Evolutionary conservation across 2,329 filamentous ascomycete species (phyloP), one percentile per base, ranked within the genome.

Genomic region (Dothiorella sarmentorum): DNA sequence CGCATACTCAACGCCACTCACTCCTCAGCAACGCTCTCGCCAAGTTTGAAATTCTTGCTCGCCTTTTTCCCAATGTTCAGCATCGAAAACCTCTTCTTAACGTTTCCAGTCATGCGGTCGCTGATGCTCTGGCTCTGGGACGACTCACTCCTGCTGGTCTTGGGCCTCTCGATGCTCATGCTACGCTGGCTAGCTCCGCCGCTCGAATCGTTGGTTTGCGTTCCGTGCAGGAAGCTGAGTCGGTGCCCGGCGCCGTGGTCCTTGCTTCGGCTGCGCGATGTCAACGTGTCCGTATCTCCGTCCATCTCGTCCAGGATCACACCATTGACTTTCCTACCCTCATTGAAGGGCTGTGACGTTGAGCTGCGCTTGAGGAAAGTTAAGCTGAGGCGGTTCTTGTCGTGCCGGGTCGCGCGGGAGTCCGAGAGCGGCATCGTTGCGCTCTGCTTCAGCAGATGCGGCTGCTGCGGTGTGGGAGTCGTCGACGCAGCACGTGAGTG

Each of bases 31-130:
- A 64, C 56, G n/a, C 52, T 56, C 44, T 63, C 63, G 15, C 49
- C 61, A 43, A 60, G 53, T 17, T 18, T 61, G 72, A 75, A 78
- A 69, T 76, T 81, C 60, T 67, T 76, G 68, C 82, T 85, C n/a
- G 77, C 77, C 75, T 89, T 90, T 71, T 85, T 87, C 27, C 88
- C 86, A 52, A 91, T 80, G 70, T 88, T 89, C 67, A 95, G 78
- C 66, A 91, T 78, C 70, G 89, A 94, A 64, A 95, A 79, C 67
- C 91, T 78, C 76, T 91, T 93, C 74, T 87, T 85, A 64, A 95
- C 83, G 60, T 85, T 88, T 55, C 66, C 67, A 29, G 64, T 70
- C 13, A 82, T 82, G 67, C 72, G 68, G 22, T 68, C 70, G 35
- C 65, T 61, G 20, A 63, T 60, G 47, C 58, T 64, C 55, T 63